phyloP scores from a whole-genome alignment of 1,139 yeast species.

The Komagataea norvegica region DNA sequence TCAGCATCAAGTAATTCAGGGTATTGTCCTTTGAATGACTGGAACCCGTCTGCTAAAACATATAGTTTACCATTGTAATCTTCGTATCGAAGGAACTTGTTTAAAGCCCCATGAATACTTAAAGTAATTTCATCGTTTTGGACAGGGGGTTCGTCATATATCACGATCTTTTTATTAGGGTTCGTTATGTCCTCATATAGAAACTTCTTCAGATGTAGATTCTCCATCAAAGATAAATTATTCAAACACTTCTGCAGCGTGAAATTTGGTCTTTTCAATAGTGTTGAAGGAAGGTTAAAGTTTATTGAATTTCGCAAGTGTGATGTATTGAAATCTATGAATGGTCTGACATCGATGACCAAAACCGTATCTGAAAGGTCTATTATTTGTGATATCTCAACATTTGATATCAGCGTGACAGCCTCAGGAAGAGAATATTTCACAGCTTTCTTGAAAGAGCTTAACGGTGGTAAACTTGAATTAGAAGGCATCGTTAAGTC shows the following conservation, averaged over 20 bases:
- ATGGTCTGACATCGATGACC: constrained; percentile 67
- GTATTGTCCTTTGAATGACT: constrained; percentile 27
- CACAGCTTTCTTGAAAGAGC: constrained; percentile 7
- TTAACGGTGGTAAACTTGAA: constrained; percentile 4
- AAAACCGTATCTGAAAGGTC: constrained; percentile 24
- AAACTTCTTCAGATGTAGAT: constrained; percentile 24
- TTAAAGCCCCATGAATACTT: constrained; percentile 42
- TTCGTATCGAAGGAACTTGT: constrained; percentile 39
- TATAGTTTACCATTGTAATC: constrained; percentile 31
- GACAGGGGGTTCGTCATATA: constrained; percentile 32
- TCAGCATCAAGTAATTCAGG: constrained; percentile 16
- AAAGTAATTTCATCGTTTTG: constrained; percentile 32
- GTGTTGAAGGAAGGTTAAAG: constrained; percentile 73
- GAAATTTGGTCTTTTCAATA: constrained; percentile 64
- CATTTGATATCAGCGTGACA: constrained; percentile 12
- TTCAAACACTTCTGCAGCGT: constrained; percentile 43
- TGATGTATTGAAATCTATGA: constrained; percentile 50
- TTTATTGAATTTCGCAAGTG: constrained; percentile 57
- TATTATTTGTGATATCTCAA: constrained; percentile 8
- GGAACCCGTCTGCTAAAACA: constrained; percentile 34
- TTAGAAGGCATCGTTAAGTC: constrained; percentile 5
- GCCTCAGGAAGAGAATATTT: constrained; percentile 14
- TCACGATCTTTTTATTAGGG: constrained; percentile 25
- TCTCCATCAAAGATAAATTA: constrained; percentile 34
- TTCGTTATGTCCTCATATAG: constrained; percentile 15